Conservation (phyloP, 345 rosid species). For the Reutealis trisperma region DNA sequence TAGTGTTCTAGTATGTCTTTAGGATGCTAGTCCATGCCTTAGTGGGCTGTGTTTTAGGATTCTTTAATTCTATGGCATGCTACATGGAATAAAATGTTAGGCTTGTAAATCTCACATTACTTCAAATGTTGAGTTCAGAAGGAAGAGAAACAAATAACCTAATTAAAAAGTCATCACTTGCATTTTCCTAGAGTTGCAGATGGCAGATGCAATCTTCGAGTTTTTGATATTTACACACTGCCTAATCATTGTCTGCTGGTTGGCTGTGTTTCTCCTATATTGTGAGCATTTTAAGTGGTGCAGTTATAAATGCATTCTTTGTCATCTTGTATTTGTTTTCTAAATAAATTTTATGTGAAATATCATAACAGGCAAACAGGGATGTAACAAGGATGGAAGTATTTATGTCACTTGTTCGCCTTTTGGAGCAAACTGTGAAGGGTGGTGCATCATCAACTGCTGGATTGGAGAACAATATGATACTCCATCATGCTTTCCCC, state of each 20-base stretch:
- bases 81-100: no score
- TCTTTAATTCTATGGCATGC: not conserved
- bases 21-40: not conserved
- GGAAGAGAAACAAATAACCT: no score
- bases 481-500: constrained; percentile 45
- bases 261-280: not conserved
- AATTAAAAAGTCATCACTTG: not conserved
- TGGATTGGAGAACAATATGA: constrained; percentile 49
- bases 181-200: not conserved
- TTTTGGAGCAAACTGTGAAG: constrained; percentile 74
- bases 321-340: not conserved
- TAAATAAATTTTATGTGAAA: not conserved
- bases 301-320: not conserved
- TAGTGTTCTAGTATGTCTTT: not conserved
- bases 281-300: not conserved
- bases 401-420: constrained; percentile 79
- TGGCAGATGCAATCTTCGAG: not conserved
- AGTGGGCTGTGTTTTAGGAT: not conserved
- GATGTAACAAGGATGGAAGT: constrained; percentile 95
- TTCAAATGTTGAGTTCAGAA: not conserved
- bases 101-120: no score
- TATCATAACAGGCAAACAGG: constrained; percentile 63
- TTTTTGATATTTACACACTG: no score
- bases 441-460: constrained; percentile 40
- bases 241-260: not conserved